Evolutionary conservation across 2,329 filamentous ascomycete species (phyloP), one percentile per base, ranked within the genome.

Genomic region (Xylaria sp.): DNA sequence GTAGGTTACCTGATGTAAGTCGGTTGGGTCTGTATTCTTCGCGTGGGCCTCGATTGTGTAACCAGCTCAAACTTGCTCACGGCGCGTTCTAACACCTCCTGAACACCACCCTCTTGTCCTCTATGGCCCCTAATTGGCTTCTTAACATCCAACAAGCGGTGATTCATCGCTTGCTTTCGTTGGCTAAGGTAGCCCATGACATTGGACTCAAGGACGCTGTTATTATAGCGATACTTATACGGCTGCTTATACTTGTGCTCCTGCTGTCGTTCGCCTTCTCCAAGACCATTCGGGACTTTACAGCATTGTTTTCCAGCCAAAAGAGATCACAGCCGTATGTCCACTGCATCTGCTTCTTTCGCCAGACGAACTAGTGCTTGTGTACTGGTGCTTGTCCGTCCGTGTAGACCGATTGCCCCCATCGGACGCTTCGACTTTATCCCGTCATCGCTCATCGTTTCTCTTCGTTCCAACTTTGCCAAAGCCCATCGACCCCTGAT

Each of bases 61-160:
- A 75, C 67, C 27, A 68, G 71, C 76, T 68, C 76, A 78, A 78
- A 78, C 76, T 75, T 78, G 76, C 76, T 78, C 76, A 78, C 59
- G 45, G 17, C 14, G 12, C 19, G 27, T n/a, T 19, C 6, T 7
- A 17, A 39, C 27, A 6, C 30, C 32, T 34, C 27, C 21, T 51
- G n/a, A 19, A 47, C 3, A 47, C 34, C 34, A 36, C 34, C 7
- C 34, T 36, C 11, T 47, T 12, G 14, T 19, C 42, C 12, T 47
- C n/a, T 12, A 36, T 36, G 34, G 7, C 11, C 11, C 34, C 34
- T 36, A 36, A 36, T 42, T 17, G 39, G 12, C 12, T 42, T 42
- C 39, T 5, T 11, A 42, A 17, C 1, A 5, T 42, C 4, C 11
- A 17, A 2, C 39, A 42, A 42, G 39, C 39, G 14, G 39, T 5